phyloP scores from a whole-genome alignment of 148 eudicot genomes.

The Euryodendron excelsum region DNA sequence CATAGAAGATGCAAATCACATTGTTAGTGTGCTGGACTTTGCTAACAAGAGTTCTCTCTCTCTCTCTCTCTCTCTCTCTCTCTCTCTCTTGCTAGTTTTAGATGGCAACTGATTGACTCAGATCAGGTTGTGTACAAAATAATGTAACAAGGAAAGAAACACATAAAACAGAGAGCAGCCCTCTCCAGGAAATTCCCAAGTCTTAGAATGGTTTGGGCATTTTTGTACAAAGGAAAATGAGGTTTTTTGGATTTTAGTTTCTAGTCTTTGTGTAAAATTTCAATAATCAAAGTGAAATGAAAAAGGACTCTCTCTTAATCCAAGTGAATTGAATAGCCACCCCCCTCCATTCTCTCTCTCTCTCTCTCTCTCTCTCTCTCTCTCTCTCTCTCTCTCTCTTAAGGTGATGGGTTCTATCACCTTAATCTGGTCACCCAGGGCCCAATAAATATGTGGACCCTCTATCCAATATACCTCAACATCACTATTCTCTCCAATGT shows the following conservation, averaged over 20 bases:
- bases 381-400: neutral
- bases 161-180: conserved; percentile 50
- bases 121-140: conserved; percentile 6
- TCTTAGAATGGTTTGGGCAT: conserved; percentile 35
- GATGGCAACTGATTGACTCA: neutral
- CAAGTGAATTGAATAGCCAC: neutral
- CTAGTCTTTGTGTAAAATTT: conserved; percentile 20
- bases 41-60: neutral
- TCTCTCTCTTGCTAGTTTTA: conserved; percentile 3
- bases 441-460: conserved; percentile 44
- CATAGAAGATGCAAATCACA: conserved; percentile 64
- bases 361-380: neutral
- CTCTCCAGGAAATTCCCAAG: conserved; percentile 58
- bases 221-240: conserved; percentile 78
- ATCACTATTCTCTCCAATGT: conserved; percentile 31
- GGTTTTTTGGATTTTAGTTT: conserved; percentile 52
- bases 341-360: neutral
- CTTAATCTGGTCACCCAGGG: conserved; percentile 34
- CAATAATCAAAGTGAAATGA: conserved; percentile 19
- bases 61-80: neutral
- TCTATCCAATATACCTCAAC: conserved; percentile 28
- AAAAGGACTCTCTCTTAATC: neutral
- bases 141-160: conserved; percentile 11
- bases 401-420: conserved; percentile 35
- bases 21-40: conserved; percentile 22